Evolutionary conservation across 106 monocot genomes (phyloP), one percentile per base, ranked within the genome.

Genomic region (Narthecium ossifragum): DNA sequence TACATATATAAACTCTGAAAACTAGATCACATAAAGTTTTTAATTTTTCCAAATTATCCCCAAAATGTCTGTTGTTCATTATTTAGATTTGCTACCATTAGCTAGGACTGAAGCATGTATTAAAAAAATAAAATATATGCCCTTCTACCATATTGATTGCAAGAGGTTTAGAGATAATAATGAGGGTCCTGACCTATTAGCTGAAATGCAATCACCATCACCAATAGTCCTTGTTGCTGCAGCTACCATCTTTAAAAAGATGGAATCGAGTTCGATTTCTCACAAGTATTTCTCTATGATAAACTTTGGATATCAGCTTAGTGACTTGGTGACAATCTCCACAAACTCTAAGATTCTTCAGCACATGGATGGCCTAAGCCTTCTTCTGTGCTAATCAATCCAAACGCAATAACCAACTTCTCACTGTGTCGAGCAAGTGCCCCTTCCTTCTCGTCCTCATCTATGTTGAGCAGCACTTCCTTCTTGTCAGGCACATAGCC

Each of bases 161-260:
- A 43, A 43, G 0, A 41, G 17, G 0, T 4, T 17, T 13, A 1
- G 11, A 6, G 17, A 17, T 18, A 43, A 10, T 17, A 43, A 43
- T 17, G 43, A 43, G 43, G 18, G 18, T 4, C 11, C 5, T 43
- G 17, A 43, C 43, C 43, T 43, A 0, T 18, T 11, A 0, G 43
- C 43, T 43, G 18, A 18, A 43, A 18, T 43, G 14, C 43, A 13
- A 43, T 43, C 43, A 43, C 43, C 53, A 53, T 73, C 62, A 88
- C 84, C 84, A 84, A 26, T 84, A 88, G 64, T 84, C 88, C 37
- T 77, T 80, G 63, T 84, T 84, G 31, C 70, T 74, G 48, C 88
- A 88, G 33, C 49, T 59, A 27, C 84, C 88, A 20, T 38, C 73
- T 63, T 66, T 70, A 38, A 88, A 88, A 25, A 64, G 63, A 68